These are phyloP conservation scores for Periconia macrospinosa DNA, from an alignment of 2,329 filamentous ascomycete species.

Conservation along the genomic window DNA sequence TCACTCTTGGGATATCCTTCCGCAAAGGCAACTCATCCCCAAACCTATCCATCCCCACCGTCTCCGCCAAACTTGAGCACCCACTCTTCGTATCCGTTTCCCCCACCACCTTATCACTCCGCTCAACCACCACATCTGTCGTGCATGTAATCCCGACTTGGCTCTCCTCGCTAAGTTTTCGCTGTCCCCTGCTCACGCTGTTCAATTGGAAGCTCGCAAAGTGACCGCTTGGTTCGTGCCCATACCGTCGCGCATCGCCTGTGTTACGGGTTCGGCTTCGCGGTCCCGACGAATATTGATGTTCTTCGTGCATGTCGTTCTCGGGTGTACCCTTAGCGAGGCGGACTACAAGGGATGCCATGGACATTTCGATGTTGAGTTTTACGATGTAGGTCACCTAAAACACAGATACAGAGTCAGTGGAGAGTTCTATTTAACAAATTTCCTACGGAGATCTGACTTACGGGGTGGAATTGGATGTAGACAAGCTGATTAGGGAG, in stretches of 20 bases:
- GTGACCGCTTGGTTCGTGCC: slow-evolving; percentile 2
- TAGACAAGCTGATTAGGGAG: slow-evolving; percentile 41
- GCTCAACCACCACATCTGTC: slow-evolving; percentile 26
- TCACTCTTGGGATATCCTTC: slow-evolving; percentile 9
- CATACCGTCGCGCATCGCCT: not conserved
- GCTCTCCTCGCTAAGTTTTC: slow-evolving; percentile 23
- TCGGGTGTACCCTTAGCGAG: slow-evolving; percentile 34
- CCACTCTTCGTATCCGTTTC: not conserved
- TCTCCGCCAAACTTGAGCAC: slow-evolving; percentile 20
- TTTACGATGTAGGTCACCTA: slow-evolving; percentile 46
- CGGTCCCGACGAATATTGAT: slow-evolving; percentile 18
- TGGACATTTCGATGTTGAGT: slow-evolving; percentile 50
- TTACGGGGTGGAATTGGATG: slow-evolving; percentile 44
- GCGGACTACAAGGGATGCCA: slow-evolving; percentile 46
- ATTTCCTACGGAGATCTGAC: too few relatives aligned
- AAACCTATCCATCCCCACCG: slow-evolving; percentile 19
- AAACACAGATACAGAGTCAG: too few relatives aligned
- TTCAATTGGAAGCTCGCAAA: slow-evolving; percentile 22
- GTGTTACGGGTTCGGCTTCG: slow-evolving; percentile 7
- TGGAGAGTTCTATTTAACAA: too few relatives aligned
- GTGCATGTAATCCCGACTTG: slow-evolving; percentile 26
- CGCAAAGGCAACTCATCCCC: slow-evolving; percentile 30
- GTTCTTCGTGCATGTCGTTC: slow-evolving; percentile 24
- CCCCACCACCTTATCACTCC: slow-evolving; percentile 6
- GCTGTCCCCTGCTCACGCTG: slow-evolving; percentile 1